Base-by-base conservation (phyloP, 2,329 filamentous ascomycete genomes). In the Diaporthe helianthi region DNA sequence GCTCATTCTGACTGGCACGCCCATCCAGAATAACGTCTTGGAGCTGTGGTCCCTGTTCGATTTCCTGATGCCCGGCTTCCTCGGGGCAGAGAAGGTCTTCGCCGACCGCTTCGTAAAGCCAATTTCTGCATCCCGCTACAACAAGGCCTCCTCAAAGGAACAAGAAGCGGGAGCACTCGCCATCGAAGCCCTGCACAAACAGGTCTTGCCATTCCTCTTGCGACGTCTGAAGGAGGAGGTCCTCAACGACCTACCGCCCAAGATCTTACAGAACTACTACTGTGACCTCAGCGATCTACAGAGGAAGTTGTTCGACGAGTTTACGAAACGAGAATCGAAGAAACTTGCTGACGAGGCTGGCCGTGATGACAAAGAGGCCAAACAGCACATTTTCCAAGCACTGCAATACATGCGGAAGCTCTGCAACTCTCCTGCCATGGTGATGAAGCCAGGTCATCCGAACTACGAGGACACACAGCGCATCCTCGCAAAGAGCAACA, bases 261-360 rank as follows among this genome's bases (percentile, higher is more conserved):
- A 99, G 89, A 99, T 99, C 76, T 83, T 99, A 64, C 96, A 99
- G 79, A 99, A 99, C 80, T 99, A 99, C 83, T 99, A 99, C 82
- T 99, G 96, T 79, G 96, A 99, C 76, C 90, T 97, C 22, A 97
- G 93, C 76, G 96, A 99, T 68, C 83, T 99, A 64, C 96, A 99
- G 79, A 92, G 91, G 83, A 97, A 93, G 78, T 87, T 99, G 0
- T 99, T 99, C 75, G 96, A 98, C 53, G 95, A 98, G 77, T 99
- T 99, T 78, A 92, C 90, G 26, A 97, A 92, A 85, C 97, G 94
- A 74, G 95, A 99, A 78, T 91, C 93, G 76, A 97, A 94, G 80
- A 92, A 93, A 72, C 87, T 99, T 41, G 89, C 92, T 52, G 89
- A 93, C 36, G 93, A 97, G 77, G 93, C 95, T 15, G 90, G 92